Percentiles rank a stretch among this genome's conserved stretches.
Conservation (phyloP, 805 yeast species). For the Wickerhamomyces chambardii region DNA sequence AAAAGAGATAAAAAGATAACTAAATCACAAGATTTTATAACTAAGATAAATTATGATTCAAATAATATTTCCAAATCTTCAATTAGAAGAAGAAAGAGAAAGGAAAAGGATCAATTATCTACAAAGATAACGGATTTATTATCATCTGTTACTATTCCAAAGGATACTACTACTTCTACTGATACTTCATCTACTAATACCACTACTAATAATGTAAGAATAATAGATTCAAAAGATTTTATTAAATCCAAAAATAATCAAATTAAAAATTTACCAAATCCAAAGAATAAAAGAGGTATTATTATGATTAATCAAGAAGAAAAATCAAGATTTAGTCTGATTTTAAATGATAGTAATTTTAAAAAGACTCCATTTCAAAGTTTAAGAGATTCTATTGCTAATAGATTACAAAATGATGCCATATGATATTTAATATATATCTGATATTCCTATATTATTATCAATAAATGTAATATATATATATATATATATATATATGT, state of each 20-base stretch:
- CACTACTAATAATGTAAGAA: constrained; percentile 2
- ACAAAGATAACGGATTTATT: constrained; percentile 62
- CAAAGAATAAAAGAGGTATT: constrained; percentile 44
- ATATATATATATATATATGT: background rate
- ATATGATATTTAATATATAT: background rate
- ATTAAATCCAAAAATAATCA: constrained; percentile 3
- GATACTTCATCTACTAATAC: constrained; percentile 2
- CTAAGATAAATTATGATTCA: constrained; percentile 23
- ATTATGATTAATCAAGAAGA: constrained; percentile 49
- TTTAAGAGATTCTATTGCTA: constrained; percentile 44
- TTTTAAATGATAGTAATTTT: constrained; percentile 45
- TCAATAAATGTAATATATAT: no score
- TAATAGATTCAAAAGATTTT: background rate
- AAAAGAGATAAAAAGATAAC: constrained; percentile 42
- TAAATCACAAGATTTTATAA: constrained; percentile 28
- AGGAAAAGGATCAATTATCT: constrained; percentile 49
- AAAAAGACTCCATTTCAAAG: constrained; percentile 57
- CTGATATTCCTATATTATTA: background rate
- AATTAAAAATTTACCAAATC: constrained; percentile 38
- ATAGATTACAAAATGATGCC: constrained; percentile 6
- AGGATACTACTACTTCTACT: constrained; percentile 11
- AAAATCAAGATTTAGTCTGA: constrained; percentile 45
- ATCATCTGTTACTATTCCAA: constrained; percentile 32
- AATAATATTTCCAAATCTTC: constrained; percentile 56
- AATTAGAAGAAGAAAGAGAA: constrained; percentile 53